Evolutionary conservation across 352 stramenopile genomes (phyloP), one percentile per base, ranked within the genome.

Genomic region (Pythium aristosporum): DNA sequence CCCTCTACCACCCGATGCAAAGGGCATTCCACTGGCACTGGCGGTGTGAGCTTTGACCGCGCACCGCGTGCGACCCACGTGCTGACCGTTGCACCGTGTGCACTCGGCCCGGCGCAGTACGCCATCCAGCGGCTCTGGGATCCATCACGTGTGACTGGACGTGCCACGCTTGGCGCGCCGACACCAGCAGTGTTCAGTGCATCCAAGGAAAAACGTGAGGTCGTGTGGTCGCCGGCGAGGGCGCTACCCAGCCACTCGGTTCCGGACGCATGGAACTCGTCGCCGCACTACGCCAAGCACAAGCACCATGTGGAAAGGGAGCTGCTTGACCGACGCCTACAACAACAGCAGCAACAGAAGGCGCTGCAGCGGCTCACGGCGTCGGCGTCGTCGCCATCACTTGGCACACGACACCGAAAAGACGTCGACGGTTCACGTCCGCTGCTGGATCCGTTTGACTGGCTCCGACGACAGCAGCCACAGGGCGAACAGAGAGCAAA

Each of bases 401-500:
- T 75, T 60, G 49, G 23, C 63, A 1, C 18, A 2, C 51, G 51
- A 23, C 51, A 36, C 21, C 11, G 28, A 18, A 49, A 68, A 30
- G 37, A 51, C 13, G 10, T 6, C 5, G 30, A 13, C 30, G 20
- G 44, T 30, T 36, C 5, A 28, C 67, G 28, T 39, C 18, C 20
- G 18, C 16, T 13, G 56, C 55, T 70, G 44, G 79, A 91, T 37
- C 75, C 80, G 21, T 87, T 91, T 48, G 82, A 80, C 20, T 91
- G 82, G 82, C 54, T 89, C 3, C 63, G 78, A 3, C 58, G 78
- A 3, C 58, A 67, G 37, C 76, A 75, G 32, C 75, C 76, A 0
- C 74, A 83, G 36, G 79, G 79, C 13, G 76, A 91, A 20, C 71
- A 82, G 5, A 78, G 80, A n/a, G 72, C 76, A 8, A 80, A 85